Evolutionary conservation across 2,329 filamentous ascomycete species (phyloP).

Genomic region (Ophioceras dolichostomum): DNA sequence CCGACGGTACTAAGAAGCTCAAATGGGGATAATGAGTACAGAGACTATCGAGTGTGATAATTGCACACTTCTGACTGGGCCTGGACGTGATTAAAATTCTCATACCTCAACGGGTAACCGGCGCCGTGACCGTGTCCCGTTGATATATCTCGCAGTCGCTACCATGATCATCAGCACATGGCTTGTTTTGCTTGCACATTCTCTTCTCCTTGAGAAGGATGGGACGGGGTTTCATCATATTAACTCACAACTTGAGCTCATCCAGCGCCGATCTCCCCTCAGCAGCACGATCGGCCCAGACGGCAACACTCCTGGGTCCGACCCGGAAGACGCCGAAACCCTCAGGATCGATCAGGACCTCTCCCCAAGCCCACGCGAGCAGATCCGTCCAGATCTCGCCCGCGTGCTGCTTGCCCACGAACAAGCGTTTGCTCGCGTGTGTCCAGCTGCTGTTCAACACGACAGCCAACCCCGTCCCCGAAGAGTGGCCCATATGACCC

Average conservation of each 20-base stretch:
- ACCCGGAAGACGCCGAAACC: constrained; percentile 49
- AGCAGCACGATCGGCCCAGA: constrained; percentile 48
- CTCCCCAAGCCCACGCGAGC: constrained; percentile 36
- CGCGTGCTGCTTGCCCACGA: constrained; percentile 42
- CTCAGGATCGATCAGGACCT: constrained; percentile 44
- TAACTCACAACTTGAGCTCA: not conserved
- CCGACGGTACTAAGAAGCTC: no score
- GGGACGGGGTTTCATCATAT: not conserved
- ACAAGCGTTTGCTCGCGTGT: constrained; percentile 42
- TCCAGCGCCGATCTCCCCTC: constrained; percentile 28
- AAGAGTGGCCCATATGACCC: constrained; percentile 34
- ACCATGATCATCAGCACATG: no score
- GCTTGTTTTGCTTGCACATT: no score
- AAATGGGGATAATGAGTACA: no score
- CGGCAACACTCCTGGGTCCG: constrained; percentile 38
- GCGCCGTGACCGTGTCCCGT: no score
- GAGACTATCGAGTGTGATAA: no score
- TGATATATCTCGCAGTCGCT: no score
- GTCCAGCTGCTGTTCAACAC: constrained; percentile 40
- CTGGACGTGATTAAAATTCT: no score
- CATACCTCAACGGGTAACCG: no score
- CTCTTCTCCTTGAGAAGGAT: no score
- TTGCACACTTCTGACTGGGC: no score
- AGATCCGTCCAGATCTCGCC: constrained; percentile 55
- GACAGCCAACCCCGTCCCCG: constrained; percentile 40